Conservation (phyloP, 805 yeast species). For the Pachysolen tannophilus region DNA sequence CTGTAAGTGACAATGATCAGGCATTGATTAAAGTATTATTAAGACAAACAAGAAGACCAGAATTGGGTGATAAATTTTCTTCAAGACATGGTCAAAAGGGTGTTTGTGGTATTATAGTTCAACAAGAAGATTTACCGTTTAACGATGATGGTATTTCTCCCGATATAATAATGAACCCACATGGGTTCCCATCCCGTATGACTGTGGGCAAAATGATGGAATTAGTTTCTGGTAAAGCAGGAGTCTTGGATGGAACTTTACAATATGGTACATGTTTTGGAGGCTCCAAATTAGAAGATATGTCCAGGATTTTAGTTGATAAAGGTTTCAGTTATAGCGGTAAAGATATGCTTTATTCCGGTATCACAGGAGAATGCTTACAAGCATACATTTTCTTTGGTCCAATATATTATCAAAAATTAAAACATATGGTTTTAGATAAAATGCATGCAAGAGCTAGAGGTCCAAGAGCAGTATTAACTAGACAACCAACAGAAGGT, state of each 20-base stretch:
- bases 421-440: conserved; percentile 98
- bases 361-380: conserved; percentile 94
- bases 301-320: conserved; percentile 84
- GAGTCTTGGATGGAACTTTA: conserved; percentile 83
- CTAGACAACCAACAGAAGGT: conserved; percentile 99
- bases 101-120: conserved; percentile 98
- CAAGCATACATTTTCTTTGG: conserved; percentile 98
- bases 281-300: conserved; percentile 92
- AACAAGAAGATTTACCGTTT: conserved; percentile 94
- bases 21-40: conserved; percentile 86
- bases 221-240: conserved; percentile 97
- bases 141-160: conserved; percentile 95
- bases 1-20: conserved; percentile 91
- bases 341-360: conserved; percentile 95
- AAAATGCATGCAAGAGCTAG: conserved; percentile 99
- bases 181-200: conserved; percentile 99
- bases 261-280: conserved; percentile 99
- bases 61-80: conserved; percentile 93
- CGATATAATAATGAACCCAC: conserved; percentile 96
- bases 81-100: conserved; percentile 98
- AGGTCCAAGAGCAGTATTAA: conserved; percentile 96
- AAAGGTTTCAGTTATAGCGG: conserved; percentile 94
- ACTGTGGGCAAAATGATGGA: conserved; percentile 99
- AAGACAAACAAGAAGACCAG: conserved; percentile 96
- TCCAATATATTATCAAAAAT: conserved; percentile 94